Evolutionary conservation across 75 land plant genomes (phyloP).

Genomic region (Isoetes taiwanensis): DNA sequence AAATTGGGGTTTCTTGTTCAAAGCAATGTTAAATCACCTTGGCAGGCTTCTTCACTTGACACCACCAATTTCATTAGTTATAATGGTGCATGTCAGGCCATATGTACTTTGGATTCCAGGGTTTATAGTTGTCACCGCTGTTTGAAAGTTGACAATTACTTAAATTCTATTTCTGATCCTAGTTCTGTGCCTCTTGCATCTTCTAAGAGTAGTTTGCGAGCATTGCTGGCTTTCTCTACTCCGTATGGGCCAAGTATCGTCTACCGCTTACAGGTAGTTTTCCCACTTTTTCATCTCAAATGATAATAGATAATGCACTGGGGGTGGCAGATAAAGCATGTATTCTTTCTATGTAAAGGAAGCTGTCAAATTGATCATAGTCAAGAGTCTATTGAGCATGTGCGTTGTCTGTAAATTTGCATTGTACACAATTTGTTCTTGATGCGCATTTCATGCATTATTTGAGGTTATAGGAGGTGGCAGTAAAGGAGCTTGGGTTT

Average conservation of each 20-base stretch:
- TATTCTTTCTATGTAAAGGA: too few species aligned
- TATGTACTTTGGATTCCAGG: background rate
- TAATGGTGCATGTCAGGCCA: background rate
- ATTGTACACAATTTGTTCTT: background rate
- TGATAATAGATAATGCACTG: background rate
- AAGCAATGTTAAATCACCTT: too few species aligned
- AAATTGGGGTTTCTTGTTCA: too few species aligned
- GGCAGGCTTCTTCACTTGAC: too few species aligned
- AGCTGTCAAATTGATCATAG: too few species aligned
- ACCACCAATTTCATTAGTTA: too few species aligned
- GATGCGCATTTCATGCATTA: background rate
- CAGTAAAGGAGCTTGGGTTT: too few species aligned
- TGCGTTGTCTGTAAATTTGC: background rate
- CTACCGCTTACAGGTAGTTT: conserved; percentile 58
- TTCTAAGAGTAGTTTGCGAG: conserved; percentile 36
- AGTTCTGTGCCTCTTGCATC: background rate
- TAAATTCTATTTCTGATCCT: background rate
- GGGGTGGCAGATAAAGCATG: too few species aligned
- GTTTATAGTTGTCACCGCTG: conserved; percentile 1
- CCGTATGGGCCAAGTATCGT: conserved; percentile 79
- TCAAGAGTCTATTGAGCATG: background rate
- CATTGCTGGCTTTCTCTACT: conserved; percentile 45
- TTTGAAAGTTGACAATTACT: background rate
- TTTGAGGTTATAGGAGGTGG: background rate
- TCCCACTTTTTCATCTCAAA: background rate